phyloP scores from a whole-genome alignment of 2,329 filamentous ascomycete species.

The Verticillium longisporum region DNA sequence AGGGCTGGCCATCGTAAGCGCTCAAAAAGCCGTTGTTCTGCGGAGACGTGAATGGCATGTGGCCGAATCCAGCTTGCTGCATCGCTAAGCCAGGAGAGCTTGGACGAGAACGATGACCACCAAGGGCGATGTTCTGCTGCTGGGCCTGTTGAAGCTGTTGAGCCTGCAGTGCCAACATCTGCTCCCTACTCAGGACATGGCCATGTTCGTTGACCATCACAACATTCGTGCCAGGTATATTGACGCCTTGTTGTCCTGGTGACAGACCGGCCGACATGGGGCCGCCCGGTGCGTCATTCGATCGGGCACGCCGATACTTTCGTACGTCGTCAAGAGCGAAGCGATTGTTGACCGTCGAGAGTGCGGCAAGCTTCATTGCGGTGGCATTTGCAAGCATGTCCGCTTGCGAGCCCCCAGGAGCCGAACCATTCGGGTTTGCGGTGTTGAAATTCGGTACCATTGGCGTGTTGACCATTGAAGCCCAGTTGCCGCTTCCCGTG shows the following conservation, averaged over 20 bases:
- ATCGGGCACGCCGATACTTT: constrained; percentile 88
- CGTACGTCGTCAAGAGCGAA: constrained; percentile 95
- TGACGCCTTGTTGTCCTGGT: constrained; percentile 24
- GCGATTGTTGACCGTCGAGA: constrained; percentile 97
- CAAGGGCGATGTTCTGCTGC: constrained; percentile 39
- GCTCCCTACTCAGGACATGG: constrained; percentile 78
- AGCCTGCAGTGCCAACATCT: constrained; percentile 73
- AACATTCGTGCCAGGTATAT: constrained; percentile 66
- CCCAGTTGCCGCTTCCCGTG: constrained; percentile 85
- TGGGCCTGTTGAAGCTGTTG: constrained; percentile 42
- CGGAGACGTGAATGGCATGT: constrained; percentile 72
- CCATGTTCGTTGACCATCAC: constrained; percentile 95
- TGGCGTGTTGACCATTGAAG: constrained; percentile 95
- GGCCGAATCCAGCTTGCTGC: constrained; percentile 61
- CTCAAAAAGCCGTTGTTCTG: constrained; percentile 93
- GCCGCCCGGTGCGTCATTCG: constrained; percentile 68
- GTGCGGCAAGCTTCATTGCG: constrained; percentile 94
- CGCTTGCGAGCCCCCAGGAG: constrained; percentile 58
- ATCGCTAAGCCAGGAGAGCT: constrained; percentile 83
- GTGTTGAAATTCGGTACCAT: constrained; percentile 81
- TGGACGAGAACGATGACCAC: constrained; percentile 73
- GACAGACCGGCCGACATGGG: neutral
- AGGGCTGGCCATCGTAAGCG: constrained; percentile 71
- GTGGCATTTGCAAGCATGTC: constrained; percentile 99
- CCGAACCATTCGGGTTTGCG: constrained; percentile 37